Percentiles rank a stretch among this genome's conserved stretches.
Conservation (phyloP, 805 yeast species). For the Ogataea pini region DNA sequence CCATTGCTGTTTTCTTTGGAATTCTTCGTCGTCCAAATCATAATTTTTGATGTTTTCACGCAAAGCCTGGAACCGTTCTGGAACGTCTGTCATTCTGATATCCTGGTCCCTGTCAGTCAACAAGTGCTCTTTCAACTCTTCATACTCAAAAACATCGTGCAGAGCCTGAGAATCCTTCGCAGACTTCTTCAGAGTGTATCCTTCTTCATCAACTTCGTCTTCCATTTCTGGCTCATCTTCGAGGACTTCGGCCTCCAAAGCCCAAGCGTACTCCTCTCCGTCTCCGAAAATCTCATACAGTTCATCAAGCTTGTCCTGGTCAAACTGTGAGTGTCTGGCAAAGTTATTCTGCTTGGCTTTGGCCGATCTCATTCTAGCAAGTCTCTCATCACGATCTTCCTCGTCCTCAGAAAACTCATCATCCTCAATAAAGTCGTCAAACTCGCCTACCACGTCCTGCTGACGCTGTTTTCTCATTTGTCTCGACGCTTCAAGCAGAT, state of each 20-base stretch:
- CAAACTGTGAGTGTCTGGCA: constrained; percentile 50
- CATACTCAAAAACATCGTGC: constrained; percentile 91
- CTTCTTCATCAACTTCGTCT: constrained; percentile 42
- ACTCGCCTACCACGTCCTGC: constrained; percentile 62
- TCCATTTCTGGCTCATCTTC: constrained; percentile 43
- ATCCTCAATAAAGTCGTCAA: constrained; percentile 96
- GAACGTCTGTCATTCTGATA: constrained; percentile 83
- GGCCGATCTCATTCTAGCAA: constrained; percentile 38
- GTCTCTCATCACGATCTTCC: constrained; percentile 54
- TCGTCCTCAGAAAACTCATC: constrained; percentile 94
- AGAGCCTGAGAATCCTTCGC: constrained; percentile 50
- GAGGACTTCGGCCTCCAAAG: constrained; percentile 81
- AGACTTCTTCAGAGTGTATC: constrained; percentile 35
- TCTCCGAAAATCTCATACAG: constrained; percentile 95
- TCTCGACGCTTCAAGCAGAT: constrained; percentile 33
- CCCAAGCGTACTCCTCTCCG: constrained; percentile 98
- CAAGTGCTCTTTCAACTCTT: constrained; percentile 87
- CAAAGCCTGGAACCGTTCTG: constrained; percentile 85
- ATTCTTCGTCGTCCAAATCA: constrained; percentile 69
- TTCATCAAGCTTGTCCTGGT: constrained; percentile 89
- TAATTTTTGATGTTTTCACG: constrained; percentile 68
- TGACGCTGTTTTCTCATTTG: constrained; percentile 27
- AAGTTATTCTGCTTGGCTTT: constrained; percentile 33
- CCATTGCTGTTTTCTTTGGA: constrained; percentile 77
- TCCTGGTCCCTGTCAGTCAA: constrained; percentile 89